phyloP scores from a whole-genome alignment of 78 protist species.

The Polysphondylium violaceum region DNA sequence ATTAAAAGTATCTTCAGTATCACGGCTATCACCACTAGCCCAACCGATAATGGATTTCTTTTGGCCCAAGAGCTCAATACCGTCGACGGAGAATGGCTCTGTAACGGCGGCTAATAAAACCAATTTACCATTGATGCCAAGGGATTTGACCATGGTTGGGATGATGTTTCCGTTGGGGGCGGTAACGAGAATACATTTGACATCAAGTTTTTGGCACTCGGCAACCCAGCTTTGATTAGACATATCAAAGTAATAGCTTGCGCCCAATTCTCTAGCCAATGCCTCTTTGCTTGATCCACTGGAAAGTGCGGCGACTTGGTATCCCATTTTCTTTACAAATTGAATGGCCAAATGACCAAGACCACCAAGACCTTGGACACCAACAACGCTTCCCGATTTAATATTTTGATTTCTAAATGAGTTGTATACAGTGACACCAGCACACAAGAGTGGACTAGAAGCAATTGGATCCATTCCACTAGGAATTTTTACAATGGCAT shows the following conservation, averaged over 20 bases:
- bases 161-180: background rate
- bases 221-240: background rate
- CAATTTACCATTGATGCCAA: slow-evolving; percentile 6
- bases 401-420: slow-evolving; percentile 40
- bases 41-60: slow-evolving; percentile 15
- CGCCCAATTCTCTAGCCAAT: slow-evolving; percentile 54
- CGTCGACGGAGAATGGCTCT: background rate
- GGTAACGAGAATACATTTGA: background rate
- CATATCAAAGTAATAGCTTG: slow-evolving; percentile 28
- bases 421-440: slow-evolving; percentile 81
- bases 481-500: slow-evolving; percentile 44
- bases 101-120: background rate
- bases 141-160: background rate
- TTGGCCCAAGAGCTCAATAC: background rate
- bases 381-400: slow-evolving; percentile 49
- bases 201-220: background rate
- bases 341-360: slow-evolving; percentile 86
- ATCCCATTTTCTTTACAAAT: slow-evolving; percentile 75
- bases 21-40: slow-evolving; percentile 18
- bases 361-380: slow-evolving; percentile 84
- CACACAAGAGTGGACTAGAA: slow-evolving; percentile 82
- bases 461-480: background rate
- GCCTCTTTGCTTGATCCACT: background rate
- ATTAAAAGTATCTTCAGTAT: slow-evolving; percentile 6
- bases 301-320: slow-evolving; percentile 55